Percentiles rank a stretch among this genome's conserved stretches.
Conservation (phyloP, 257 asterid species). For the Osmanthus fragrans region DNA sequence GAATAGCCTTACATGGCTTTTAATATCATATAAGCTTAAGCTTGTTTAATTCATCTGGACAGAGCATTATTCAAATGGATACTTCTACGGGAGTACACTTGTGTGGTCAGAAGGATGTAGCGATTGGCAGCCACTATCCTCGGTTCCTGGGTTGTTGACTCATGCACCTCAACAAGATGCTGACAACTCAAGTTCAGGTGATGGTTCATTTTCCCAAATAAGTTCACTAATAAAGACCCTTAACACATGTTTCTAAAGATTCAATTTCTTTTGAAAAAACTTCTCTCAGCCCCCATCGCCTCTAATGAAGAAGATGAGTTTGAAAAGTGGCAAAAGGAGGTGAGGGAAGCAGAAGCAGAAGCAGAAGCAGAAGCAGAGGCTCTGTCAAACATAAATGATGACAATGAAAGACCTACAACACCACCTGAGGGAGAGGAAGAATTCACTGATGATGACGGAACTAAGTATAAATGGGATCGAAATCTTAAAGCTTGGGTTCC, state of each 20-base stretch:
- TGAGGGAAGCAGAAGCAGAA: slow-evolving; percentile 71
- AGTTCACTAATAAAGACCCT: not conserved
- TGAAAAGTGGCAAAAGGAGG: slow-evolving; percentile 85
- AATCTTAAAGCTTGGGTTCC: slow-evolving; percentile 87
- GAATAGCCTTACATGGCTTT: slow-evolving; percentile 27
- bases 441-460: slow-evolving; percentile 96
- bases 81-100: slow-evolving; percentile 62
- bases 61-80: slow-evolving; percentile 85
- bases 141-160: slow-evolving; percentile 51
- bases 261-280: not conserved
- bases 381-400: slow-evolving; percentile 44
- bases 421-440: slow-evolving; percentile 97
- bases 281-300: slow-evolving; percentile 43
- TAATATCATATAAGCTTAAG: slow-evolving; percentile 35
- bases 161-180: slow-evolving; percentile 38
- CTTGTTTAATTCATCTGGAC: slow-evolving; percentile 52
- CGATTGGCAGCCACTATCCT: slow-evolving; percentile 77
- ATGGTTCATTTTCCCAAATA: slow-evolving; percentile 7
- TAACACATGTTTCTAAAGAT: slow-evolving; percentile 14
- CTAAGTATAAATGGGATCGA: slow-evolving; percentile 86
- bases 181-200: slow-evolving; percentile 44
- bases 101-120: slow-evolving; percentile 85
- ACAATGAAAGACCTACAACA: slow-evolving; percentile 75
- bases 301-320: slow-evolving; percentile 80
- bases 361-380: slow-evolving; percentile 71